Evolutionary conservation across 768 basidiomycete species (phyloP), one percentile per base, ranked within the genome.

Genomic region (Mycena leptocephala): DNA sequence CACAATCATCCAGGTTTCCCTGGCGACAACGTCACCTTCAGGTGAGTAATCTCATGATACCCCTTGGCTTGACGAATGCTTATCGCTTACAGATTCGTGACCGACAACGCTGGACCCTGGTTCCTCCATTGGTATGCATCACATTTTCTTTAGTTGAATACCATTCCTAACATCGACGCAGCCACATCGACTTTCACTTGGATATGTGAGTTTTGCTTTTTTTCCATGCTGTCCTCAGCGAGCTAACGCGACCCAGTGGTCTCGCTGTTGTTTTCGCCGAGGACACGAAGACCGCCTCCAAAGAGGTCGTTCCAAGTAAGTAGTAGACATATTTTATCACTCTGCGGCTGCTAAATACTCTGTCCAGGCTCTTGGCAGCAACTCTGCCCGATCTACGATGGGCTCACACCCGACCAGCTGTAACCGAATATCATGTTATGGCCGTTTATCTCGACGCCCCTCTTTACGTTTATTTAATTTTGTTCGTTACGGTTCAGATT

Each of bases 31-130:
- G 46, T 41, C 28, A 77, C 76, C 32, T 77, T 77, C 72, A 63
- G 76, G 51, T 66, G 30, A 48, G 30, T 11, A 46, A 2, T 6
- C 1, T 16, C n/a, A 16, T 10, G 11, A 32, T 58, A 22, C 39
- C 9, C 43, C 6, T 39, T 55, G 20, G n/a, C 11, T 24, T 51
- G 37, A 1, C 32, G 13, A 28, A 35, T 48, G 37, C 53, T 65
- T 4, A 58, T 33, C 30, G 6, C 9, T 22, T 66, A 11, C 72
- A 74, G 72, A 51, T 77, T 77, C 56, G 63, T 70, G 6, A 77
- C 76, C 6, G 76, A 77, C 46, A 77, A 77, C 26, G 55, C 76
- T 2, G 76, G 76, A 1, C 76, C 76, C 3, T 77, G 76, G 76
- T 70, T 77, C 67, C 65, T 77, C 3, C 76, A 77, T 32, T 77